phyloP scores from a whole-genome alignment of 2,329 filamentous ascomycete species.

The Pseudocercospora pini-densiflorae region DNA sequence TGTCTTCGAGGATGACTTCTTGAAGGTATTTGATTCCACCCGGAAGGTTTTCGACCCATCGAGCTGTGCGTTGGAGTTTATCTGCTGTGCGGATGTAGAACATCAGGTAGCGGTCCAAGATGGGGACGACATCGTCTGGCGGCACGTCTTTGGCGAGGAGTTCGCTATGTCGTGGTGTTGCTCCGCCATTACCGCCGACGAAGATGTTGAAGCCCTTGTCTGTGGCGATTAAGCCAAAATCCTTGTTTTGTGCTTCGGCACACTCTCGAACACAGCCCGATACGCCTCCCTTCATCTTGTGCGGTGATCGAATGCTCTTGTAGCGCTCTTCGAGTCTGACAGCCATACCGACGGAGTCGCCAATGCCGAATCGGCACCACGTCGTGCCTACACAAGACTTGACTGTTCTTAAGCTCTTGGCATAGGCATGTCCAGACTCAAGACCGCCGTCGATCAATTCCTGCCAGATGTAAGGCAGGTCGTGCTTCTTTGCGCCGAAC shows the following conservation, averaged over 20 bases:
- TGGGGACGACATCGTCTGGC: slow-evolving; percentile 78
- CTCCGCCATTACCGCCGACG: slow-evolving; percentile 86
- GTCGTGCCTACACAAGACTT: slow-evolving; percentile 92
- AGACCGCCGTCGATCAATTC: slow-evolving; percentile 80
- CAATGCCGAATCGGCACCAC: slow-evolving; percentile 88
- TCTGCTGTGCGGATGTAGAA: slow-evolving; percentile 95
- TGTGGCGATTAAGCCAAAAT: slow-evolving; percentile 89
- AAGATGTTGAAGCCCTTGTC: slow-evolving; percentile 95
- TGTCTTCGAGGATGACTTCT: slow-evolving; percentile 82
- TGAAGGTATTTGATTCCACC: slow-evolving; percentile 83
- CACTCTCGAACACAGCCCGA: slow-evolving; percentile 92
- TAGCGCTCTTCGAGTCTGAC: slow-evolving; percentile 87
- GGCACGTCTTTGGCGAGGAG: slow-evolving; percentile 85
- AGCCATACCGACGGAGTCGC: slow-evolving; percentile 89
- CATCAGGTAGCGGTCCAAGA: slow-evolving; percentile 86
- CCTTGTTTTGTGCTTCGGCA: slow-evolving; percentile 90
- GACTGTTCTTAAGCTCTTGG: slow-evolving; percentile 84
- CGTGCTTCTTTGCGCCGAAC: slow-evolving; percentile 89
- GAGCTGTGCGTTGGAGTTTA: slow-evolving; percentile 83
- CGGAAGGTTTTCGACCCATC: slow-evolving; percentile 83
- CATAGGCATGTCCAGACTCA: slow-evolving; percentile 90
- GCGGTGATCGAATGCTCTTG: slow-evolving; percentile 85
- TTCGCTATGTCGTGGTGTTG: slow-evolving; percentile 80
- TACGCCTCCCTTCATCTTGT: slow-evolving; percentile 85
- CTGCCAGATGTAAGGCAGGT: slow-evolving; percentile 81